phyloP scores from a whole-genome alignment of 371 early-diverging fungal genomes.

The Rhizopus stolonifer region DNA sequence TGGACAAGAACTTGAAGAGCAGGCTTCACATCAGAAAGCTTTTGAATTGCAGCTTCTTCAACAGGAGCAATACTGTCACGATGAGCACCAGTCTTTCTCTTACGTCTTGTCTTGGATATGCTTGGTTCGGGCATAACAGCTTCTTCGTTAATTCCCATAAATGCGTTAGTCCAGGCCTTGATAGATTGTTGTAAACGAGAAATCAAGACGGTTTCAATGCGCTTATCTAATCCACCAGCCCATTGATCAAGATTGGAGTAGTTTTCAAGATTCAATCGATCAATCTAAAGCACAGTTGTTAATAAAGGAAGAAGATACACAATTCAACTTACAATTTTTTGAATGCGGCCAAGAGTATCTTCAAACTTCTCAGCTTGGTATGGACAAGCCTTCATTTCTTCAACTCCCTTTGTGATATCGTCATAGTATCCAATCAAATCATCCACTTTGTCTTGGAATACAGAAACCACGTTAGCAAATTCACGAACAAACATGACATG shows the following conservation, averaged over 20 bases:
- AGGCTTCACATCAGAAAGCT: constrained; percentile 59
- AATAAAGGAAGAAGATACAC: too few species aligned
- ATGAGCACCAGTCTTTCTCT: constrained; percentile 50
- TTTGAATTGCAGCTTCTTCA: constrained; percentile 40
- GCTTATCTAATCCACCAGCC: constrained; percentile 81
- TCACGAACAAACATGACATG: constrained; percentile 94
- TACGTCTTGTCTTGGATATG: constrained; percentile 50
- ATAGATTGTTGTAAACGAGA: constrained; percentile 80
- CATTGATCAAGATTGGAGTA: constrained; percentile 92
- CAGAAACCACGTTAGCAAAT: constrained; percentile 83
- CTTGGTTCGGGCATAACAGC: constrained; percentile 42
- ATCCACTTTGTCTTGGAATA: constrained; percentile 96
- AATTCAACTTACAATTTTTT: constrained; percentile 74
- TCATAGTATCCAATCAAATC: constrained; percentile 78
- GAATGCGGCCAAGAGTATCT: constrained; percentile 76
- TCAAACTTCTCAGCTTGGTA: constrained; percentile 72
- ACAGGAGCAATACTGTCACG: constrained; percentile 35
- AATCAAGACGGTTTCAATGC: constrained; percentile 80
- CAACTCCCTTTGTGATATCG: constrained; percentile 75
- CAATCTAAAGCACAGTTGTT: constrained; percentile 53
- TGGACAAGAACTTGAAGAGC: constrained; percentile 69
- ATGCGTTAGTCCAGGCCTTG: constrained; percentile 72
- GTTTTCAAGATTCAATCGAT: constrained; percentile 89
- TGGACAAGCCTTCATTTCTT: constrained; percentile 81
- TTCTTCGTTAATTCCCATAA: constrained; percentile 63